Conservation (phyloP, 371 early-diverging fungal genomes). For the Apophysomyces ossiformis region DNA sequence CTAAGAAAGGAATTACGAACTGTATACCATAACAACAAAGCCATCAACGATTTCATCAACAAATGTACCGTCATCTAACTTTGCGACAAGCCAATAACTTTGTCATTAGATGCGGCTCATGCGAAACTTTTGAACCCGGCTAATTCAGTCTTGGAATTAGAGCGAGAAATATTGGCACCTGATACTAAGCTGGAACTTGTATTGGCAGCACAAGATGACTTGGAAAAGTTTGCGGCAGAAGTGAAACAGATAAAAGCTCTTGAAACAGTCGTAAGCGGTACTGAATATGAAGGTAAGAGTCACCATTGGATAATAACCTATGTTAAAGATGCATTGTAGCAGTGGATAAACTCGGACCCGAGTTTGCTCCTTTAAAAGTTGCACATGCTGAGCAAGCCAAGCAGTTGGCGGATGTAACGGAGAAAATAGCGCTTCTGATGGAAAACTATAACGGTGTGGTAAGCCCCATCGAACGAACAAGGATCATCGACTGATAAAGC, state of each 20-base stretch:
- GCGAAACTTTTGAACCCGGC: slow-evolving; percentile 51
- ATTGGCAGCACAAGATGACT: slow-evolving; percentile 58
- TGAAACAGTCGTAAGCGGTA: slow-evolving; percentile 55
- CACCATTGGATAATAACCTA: not conserved
- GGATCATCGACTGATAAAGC: not conserved
- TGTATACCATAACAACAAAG: slow-evolving; percentile 44
- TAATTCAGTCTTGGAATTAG: slow-evolving; percentile 49
- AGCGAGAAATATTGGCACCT: slow-evolving; percentile 56
- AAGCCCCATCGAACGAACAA: slow-evolving; percentile 10
- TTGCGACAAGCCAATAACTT: not conserved
- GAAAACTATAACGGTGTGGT: slow-evolving; percentile 61
- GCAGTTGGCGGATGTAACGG: slow-evolving; percentile 46
- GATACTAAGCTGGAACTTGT: slow-evolving; percentile 62
- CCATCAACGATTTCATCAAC: slow-evolving; percentile 55
- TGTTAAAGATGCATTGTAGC: slow-evolving; percentile 25
- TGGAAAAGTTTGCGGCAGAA: slow-evolving; percentile 54
- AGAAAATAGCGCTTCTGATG: slow-evolving; percentile 48
- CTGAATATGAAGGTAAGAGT: slow-evolving; percentile 47
- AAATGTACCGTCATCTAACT: slow-evolving; percentile 48
- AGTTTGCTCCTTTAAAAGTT: slow-evolving; percentile 52
- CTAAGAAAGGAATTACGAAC: slow-evolving; percentile 37
- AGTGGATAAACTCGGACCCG: slow-evolving; percentile 50
- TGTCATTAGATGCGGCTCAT: slow-evolving; percentile 41
- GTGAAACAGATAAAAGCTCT: slow-evolving; percentile 61
- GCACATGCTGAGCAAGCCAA: slow-evolving; percentile 54